These are phyloP conservation scores for Alternaria brassicicola DNA, from an alignment of 2,329 filamentous ascomycete genomes.

Conservation along the genomic window DNA sequence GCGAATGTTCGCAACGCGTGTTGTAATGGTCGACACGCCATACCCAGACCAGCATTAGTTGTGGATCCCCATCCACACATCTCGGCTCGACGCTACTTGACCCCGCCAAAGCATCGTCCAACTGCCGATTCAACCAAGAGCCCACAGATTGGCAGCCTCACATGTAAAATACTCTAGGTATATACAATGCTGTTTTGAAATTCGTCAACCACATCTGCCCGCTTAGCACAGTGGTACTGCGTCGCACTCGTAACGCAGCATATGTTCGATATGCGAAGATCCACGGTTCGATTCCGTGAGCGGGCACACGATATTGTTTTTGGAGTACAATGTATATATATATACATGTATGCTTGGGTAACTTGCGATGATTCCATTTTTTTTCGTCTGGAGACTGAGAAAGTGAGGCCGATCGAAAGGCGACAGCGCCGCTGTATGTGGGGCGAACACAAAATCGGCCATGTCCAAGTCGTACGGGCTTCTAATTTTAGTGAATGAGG, in stretches of 20 bases:
- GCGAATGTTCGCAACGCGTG: neutral
- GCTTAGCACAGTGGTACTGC: constrained; percentile 21
- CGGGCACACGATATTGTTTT: neutral
- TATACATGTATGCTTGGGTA: too few species aligned
- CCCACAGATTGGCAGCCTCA: too few species aligned
- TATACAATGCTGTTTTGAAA: neutral
- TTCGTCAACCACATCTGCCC: constrained; percentile 2
- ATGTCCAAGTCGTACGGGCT: neutral
- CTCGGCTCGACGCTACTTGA: neutral
- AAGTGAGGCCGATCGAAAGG: neutral
- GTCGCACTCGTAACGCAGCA: constrained; percentile 18
- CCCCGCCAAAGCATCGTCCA: neutral
- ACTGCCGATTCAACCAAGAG: neutral
- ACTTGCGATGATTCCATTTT: neutral
- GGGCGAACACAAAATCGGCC: neutral
- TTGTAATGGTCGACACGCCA: neutral
- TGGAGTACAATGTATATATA: neutral
- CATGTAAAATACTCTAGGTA: neutral
- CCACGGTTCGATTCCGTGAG: constrained; percentile 15
- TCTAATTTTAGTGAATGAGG: neutral
- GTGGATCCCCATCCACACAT: neutral
- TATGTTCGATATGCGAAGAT: constrained; percentile 13
- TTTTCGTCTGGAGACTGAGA: neutral
- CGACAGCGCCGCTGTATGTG: neutral
- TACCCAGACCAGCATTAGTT: neutral